Evolutionary conservation across 164 flowering plant species (phyloP).

Genomic region (Umbilicus rupestris): DNA sequence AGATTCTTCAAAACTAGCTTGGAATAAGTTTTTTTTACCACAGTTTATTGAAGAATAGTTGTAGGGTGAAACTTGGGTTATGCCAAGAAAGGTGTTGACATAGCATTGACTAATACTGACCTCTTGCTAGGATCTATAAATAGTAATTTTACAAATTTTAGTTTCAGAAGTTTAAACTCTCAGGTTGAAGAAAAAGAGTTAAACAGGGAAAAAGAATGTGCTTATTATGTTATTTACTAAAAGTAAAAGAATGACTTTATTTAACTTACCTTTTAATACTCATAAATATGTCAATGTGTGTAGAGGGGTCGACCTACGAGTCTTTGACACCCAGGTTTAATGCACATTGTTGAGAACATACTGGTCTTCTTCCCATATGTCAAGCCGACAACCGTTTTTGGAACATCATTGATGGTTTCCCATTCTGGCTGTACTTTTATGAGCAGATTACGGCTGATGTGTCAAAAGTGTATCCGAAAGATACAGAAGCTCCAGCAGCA

Average conservation of each 20-base stretch:
- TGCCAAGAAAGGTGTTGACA: too few species aligned
- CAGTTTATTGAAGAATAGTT: background rate
- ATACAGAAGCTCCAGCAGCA: slow-evolving; percentile 93
- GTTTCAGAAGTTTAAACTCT: background rate
- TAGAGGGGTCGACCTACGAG: too few species aligned
- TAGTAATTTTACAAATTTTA: background rate
- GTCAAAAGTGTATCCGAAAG: slow-evolving; percentile 80
- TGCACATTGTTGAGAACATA: too few species aligned
- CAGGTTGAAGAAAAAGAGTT: background rate
- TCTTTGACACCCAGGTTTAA: too few species aligned
- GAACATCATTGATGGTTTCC: background rate
- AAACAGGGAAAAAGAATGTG: background rate
- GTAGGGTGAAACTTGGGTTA: too few species aligned
- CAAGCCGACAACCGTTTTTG: too few species aligned
- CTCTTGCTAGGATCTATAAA: background rate
- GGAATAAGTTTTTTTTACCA: background rate
- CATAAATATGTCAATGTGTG: too few species aligned
- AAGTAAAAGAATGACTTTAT: background rate
- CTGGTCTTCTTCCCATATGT: too few species aligned
- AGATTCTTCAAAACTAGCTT: background rate
- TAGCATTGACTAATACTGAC: background rate
- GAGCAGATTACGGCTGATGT: slow-evolving; percentile 58
- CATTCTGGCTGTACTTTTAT: background rate
- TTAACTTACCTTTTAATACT: background rate
- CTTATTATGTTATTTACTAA: background rate